A percentile compares a stretch with the other conserved stretches of the same genome.
Conservation (phyloP, 768 basidiomycete species). For the Trametopsis cervina region DNA sequence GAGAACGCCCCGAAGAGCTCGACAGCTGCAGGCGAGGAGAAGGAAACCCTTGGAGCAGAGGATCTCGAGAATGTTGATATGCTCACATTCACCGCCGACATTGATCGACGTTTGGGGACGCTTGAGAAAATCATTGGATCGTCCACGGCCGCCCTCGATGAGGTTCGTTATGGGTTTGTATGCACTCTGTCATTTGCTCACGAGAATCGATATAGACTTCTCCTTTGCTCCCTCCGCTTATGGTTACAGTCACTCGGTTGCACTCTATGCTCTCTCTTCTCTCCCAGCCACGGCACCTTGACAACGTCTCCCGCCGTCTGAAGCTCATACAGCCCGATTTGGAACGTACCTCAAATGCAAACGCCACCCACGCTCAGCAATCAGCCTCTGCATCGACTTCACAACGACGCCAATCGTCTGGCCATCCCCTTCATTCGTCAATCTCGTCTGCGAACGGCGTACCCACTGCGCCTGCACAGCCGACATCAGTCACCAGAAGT, state of each 20-base stretch:
- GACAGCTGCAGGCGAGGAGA: not conserved
- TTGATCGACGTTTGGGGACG: conserved; percentile 80
- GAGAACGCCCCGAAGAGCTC: conserved; percentile 15
- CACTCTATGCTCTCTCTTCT: conserved; percentile 83
- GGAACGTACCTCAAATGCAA: conserved; percentile 58
- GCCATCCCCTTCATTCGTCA: conserved; percentile 13
- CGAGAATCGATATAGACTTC: conserved; percentile 39
- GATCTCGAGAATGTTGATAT: not conserved
- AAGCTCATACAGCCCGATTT: conserved; percentile 91
- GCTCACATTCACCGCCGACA: conserved; percentile 41
- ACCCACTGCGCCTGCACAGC: conserved; percentile 6
- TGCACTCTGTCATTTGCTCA: not conserved
- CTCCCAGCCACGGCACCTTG: conserved; percentile 93
- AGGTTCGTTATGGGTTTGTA: conserved; percentile 41
- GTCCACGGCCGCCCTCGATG: conserved; percentile 70
- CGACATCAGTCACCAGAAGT: conserved; percentile 20
- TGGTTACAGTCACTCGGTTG: conserved; percentile 74
- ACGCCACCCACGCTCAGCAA: conserved; percentile 20
- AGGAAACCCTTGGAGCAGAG: no score
- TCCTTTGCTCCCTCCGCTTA: conserved; percentile 71
- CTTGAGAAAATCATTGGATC: conserved; percentile 83
- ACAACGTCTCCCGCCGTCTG: conserved; percentile 88
- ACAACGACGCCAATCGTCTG: conserved; percentile 24
- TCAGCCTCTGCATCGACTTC: conserved; percentile 42
- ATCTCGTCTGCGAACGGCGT: not conserved